Conservation (phyloP, 805 yeast genomes). For the Yamadazyma akitaensis region DNA sequence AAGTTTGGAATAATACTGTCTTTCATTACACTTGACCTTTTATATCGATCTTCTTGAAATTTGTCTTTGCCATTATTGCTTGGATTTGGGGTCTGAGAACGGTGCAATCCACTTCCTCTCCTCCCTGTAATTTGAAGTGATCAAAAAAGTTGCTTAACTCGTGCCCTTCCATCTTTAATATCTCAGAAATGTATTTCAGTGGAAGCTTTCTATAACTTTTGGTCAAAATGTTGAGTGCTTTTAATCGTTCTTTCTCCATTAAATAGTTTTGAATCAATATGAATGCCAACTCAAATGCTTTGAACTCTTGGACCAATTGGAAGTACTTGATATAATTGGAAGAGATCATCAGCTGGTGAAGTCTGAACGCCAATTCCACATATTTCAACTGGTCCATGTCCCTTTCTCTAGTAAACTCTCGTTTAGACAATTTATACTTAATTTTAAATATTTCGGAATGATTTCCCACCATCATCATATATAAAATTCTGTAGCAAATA, state of each 20-base stretch:
- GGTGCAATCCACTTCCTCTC: slow-evolving; percentile 27
- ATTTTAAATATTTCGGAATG: slow-evolving; percentile 50
- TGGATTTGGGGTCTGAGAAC: slow-evolving; percentile 34
- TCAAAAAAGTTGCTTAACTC: slow-evolving; percentile 45
- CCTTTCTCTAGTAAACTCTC: slow-evolving; percentile 5
- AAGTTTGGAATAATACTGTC: slow-evolving; percentile 37
- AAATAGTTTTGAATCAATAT: slow-evolving; percentile 40
- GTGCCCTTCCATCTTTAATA: slow-evolving; percentile 37
- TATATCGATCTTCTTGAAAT: slow-evolving; percentile 68
- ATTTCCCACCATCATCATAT: slow-evolving; percentile 72
- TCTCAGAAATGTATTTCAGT: slow-evolving; percentile 32
- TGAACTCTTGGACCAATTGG: slow-evolving; percentile 19
- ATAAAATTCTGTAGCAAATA: slow-evolving; percentile 67
- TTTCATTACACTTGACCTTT: slow-evolving; percentile 72
- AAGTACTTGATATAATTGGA: slow-evolving; percentile 50
- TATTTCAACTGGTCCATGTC: slow-evolving; percentile 13
- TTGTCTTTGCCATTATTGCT: slow-evolving; percentile 30
- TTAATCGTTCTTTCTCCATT: slow-evolving; percentile 54
- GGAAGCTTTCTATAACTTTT: slow-evolving; percentile 51
- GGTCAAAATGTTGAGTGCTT: slow-evolving; percentile 53
- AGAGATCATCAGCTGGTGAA: slow-evolving; percentile 16
- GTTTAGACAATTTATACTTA: slow-evolving; percentile 15
- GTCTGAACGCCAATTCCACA: slow-evolving; percentile 14
- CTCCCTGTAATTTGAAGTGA: slow-evolving; percentile 17
- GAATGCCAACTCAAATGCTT: slow-evolving; percentile 18